These are phyloP conservation scores for Acanthamoeba quina DNA, from an alignment of 208 protist species.

Conservation along the genomic window DNA sequence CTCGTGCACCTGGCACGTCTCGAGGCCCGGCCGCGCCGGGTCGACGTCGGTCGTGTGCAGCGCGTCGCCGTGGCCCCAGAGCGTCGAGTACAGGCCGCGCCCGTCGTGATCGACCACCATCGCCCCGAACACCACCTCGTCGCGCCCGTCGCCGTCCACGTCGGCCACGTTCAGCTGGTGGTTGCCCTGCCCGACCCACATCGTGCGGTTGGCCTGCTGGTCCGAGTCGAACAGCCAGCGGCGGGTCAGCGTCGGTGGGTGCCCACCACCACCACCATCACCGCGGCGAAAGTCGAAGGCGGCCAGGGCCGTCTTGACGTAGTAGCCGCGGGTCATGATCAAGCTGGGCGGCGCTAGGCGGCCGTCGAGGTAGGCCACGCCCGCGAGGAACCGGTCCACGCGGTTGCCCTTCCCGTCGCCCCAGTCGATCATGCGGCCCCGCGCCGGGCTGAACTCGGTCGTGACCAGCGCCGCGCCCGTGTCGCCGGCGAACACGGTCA, in stretches of 20 bases:
- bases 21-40: background rate
- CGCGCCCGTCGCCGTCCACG: background rate
- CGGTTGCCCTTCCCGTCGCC: slow-evolving; percentile 25
- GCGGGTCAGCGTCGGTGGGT: background rate
- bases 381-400: slow-evolving; percentile 20
- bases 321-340: background rate
- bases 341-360: background rate
- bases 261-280: background rate
- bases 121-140: slow-evolving; percentile 7
- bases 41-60: background rate
- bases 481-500: background rate
- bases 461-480: background rate
- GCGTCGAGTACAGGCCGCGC: background rate
- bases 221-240: slow-evolving; percentile 10
- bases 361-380: slow-evolving; percentile 4
- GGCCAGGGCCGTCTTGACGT: background rate
- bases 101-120: slow-evolving; percentile 12
- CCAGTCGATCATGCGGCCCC: background rate
- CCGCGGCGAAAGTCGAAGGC: slow-evolving; percentile 1
- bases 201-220: background rate
- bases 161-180: slow-evolving; percentile 34
- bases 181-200: background rate
- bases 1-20: slow-evolving; percentile 13
- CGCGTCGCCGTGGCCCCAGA: background rate
- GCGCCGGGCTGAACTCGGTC: background rate